Percentiles rank a stretch among this genome's conserved stretches.
Evolutionary conservation across 805 yeast species (phyloP).

Genomic region (Wickerhamomyces chaumierensis): DNA sequence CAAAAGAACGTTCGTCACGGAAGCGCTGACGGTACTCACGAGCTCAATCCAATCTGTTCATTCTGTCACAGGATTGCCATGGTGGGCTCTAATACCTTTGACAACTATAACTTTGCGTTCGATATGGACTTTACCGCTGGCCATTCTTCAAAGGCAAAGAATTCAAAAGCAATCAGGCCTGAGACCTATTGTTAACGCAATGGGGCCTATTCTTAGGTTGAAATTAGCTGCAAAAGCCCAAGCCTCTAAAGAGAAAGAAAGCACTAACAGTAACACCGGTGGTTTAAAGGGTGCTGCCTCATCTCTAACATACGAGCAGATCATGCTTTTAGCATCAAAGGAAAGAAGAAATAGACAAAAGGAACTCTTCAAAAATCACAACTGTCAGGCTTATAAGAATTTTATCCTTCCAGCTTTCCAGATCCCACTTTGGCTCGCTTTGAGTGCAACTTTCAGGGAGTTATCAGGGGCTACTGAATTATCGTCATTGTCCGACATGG

Average conservation of each 20-base stretch:
- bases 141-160: slow-evolving; percentile 59
- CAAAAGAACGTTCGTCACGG: slow-evolving; percentile 4
- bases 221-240: slow-evolving; percentile 29
- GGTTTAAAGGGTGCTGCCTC: slow-evolving; percentile 10
- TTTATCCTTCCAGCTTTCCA: slow-evolving; percentile 67
- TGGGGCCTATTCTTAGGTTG: slow-evolving; percentile 60
- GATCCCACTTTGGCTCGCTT: slow-evolving; percentile 75
- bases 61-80: slow-evolving; percentile 52
- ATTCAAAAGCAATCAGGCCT: slow-evolving; percentile 60
- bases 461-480: slow-evolving; percentile 44
- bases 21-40: slow-evolving; percentile 11
- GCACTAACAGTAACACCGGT: slow-evolving; percentile 15
- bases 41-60: slow-evolving; percentile 36
- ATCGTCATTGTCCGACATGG: slow-evolving; percentile 31
- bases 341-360: slow-evolving; percentile 73
- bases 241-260: slow-evolving; percentile 16
- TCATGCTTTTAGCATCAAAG: slow-evolving; percentile 58
- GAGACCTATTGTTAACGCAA: slow-evolving; percentile 62
- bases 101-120: slow-evolving; percentile 59
- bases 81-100: slow-evolving; percentile 74
- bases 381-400: slow-evolving; percentile 76
- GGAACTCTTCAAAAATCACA: slow-evolving; percentile 49
- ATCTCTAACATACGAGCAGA: slow-evolving; percentile 64
- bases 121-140: slow-evolving; percentile 64
- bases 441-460: slow-evolving; percentile 66